phyloP scores from a whole-genome alignment of 2,329 filamentous ascomycete genomes.

The Botrytis aclada region DNA sequence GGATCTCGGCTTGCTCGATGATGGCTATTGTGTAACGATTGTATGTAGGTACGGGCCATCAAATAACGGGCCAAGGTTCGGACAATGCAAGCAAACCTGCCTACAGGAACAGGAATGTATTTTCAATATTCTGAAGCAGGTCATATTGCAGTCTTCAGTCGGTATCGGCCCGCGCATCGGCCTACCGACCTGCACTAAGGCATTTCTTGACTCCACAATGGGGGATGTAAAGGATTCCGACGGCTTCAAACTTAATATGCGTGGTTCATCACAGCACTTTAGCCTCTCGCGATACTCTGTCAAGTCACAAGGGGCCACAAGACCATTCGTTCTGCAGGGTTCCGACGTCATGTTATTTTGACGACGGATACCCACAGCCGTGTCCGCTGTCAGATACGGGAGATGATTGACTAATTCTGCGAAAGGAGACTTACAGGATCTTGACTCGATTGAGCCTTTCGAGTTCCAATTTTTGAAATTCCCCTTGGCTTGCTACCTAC shows the following conservation, averaged over 20 bases:
- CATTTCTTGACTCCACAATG: constrained; percentile 19
- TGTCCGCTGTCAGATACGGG: constrained; percentile 31
- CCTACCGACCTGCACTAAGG: constrained; percentile 15
- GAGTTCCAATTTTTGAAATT: neutral
- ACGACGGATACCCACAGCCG: constrained; percentile 28
- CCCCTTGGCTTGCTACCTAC: neutral
- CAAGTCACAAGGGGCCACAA: constrained; percentile 23
- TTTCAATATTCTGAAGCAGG: neutral
- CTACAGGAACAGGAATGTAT: constrained; percentile 8
- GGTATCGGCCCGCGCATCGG: constrained; percentile 17
- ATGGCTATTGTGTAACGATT: constrained; percentile 6
- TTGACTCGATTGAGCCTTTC: constrained; percentile 12
- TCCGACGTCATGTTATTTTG: constrained; percentile 33
- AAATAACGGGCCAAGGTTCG: neutral
- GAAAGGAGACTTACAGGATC: constrained; percentile 4
- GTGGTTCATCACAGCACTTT: constrained; percentile 21
- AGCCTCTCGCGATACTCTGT: constrained; percentile 6
- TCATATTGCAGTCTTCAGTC: constrained; percentile 15
- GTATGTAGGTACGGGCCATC: constrained; percentile 4
- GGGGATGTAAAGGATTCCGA: constrained; percentile 15
- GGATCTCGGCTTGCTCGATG: constrained; percentile 4
- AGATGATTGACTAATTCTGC: constrained; percentile 16
- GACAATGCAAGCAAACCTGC: constrained; percentile 8
- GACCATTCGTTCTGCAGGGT: constrained; percentile 30
- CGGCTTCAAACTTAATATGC: constrained; percentile 18